Conservation (phyloP, 768 basidiomycete species). For the Vararia minispora region DNA sequence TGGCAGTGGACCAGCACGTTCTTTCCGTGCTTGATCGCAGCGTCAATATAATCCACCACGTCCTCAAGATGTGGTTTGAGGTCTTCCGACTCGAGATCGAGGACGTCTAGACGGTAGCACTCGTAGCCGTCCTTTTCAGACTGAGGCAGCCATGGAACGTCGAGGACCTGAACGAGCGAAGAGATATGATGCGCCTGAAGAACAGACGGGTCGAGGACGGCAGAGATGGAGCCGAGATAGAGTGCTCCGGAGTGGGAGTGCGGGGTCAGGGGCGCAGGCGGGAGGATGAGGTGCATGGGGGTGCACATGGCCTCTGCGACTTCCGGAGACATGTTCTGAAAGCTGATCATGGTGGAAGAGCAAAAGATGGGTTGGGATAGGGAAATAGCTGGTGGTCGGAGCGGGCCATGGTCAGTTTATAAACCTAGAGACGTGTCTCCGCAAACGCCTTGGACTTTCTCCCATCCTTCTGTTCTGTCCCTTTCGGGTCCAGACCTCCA, state of each 20-base stretch:
- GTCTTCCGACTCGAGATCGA: conserved; percentile 51
- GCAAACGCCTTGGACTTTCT: too few species aligned
- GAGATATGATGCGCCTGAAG: conserved; percentile 40
- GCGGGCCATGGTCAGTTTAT: too few species aligned
- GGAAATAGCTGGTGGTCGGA: too few species aligned
- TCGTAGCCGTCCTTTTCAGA: conserved; percentile 24
- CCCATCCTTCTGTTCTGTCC: too few species aligned
- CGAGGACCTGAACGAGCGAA: conserved; percentile 57
- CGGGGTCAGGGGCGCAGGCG: conserved; percentile 18
- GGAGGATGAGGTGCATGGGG: conserved; percentile 69
- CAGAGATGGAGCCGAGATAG: conserved; percentile 58
- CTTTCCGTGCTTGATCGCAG: conserved; percentile 43
- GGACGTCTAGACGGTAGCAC: conserved; percentile 57
- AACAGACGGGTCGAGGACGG: conserved; percentile 42
- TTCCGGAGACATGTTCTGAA: conserved; percentile 63
- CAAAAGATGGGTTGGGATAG: too few species aligned
- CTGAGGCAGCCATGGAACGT: conserved; percentile 49
- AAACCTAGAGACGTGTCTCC: too few species aligned
- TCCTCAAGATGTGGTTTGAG: conserved; percentile 57
- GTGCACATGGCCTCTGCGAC: conserved; percentile 81
- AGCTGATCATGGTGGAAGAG: conserved; percentile 58
- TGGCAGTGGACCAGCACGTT: conserved; percentile 75
- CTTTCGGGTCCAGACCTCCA: too few species aligned
- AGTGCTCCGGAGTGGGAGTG: conserved; percentile 34
- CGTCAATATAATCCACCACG: conserved; percentile 57